These are phyloP conservation scores for Strobilomyces dryophilus DNA, from an alignment of 768 basidiomycete genomes.

Conservation along the genomic window DNA sequence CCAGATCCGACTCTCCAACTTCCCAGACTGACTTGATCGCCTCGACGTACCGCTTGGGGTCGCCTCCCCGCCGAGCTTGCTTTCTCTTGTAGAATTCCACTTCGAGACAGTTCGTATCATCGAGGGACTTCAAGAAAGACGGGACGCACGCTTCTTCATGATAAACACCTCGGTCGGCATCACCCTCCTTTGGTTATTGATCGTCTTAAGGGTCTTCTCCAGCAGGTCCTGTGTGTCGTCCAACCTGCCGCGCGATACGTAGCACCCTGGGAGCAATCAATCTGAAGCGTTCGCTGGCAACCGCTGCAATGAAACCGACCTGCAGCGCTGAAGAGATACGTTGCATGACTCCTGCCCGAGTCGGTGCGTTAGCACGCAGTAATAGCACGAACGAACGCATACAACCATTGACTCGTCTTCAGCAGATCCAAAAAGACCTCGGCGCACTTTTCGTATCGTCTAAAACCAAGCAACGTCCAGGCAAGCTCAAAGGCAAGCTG, in stretches of 20 bases:
- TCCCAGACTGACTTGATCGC: slow-evolving; percentile 39
- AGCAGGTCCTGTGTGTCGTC: slow-evolving; percentile 57
- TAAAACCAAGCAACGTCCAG: slow-evolving; percentile 65
- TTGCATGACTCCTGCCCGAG: slow-evolving; percentile 62
- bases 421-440: slow-evolving; percentile 62
- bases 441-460: slow-evolving; percentile 64
- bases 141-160: slow-evolving; percentile 63
- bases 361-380: neutral
- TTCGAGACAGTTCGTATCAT: slow-evolving; percentile 24
- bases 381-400: neutral
- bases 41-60: slow-evolving; percentile 47
- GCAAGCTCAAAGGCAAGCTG: slow-evolving; percentile 75
- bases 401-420: slow-evolving; percentile 62
- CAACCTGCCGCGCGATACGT: slow-evolving; percentile 52
- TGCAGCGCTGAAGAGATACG: slow-evolving; percentile 76
- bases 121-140: neutral
- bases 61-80: slow-evolving; percentile 50
- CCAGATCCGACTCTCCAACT: too few relatives aligned
- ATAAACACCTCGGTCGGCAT: slow-evolving; percentile 76
- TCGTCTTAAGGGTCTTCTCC: slow-evolving; percentile 54
- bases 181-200: slow-evolving; percentile 62
- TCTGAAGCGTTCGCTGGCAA: neutral
- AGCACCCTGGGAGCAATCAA: slow-evolving; percentile 45
- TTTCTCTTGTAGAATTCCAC: slow-evolving; percentile 76
- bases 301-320: slow-evolving; percentile 33